Evolutionary conservation across 2,329 filamentous ascomycete genomes (phyloP).

Genomic region (Lasiodiplodia citricola): DNA sequence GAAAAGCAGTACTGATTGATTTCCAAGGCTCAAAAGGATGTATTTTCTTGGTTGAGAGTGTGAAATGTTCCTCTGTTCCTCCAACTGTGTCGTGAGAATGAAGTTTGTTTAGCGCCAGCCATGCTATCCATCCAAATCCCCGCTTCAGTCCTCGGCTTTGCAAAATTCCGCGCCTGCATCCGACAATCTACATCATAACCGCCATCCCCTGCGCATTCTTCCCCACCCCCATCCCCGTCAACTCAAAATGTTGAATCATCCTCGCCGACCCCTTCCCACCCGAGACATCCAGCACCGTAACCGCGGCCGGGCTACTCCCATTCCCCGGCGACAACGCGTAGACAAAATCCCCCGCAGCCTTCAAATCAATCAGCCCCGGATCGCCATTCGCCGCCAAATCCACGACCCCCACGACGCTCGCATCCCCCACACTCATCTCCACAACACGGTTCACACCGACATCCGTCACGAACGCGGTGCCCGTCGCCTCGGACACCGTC

Average conservation of each 20-base stretch:
- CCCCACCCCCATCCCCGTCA: slow-evolving; percentile 35
- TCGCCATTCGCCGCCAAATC: slow-evolving; percentile 54
- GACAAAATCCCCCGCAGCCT: slow-evolving; percentile 58
- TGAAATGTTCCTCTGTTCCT: no score
- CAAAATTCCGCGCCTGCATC: no score
- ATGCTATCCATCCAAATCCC: no score
- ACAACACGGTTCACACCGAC: slow-evolving; percentile 59
- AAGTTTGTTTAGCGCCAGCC: no score
- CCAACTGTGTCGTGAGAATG: no score
- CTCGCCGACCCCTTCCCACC: slow-evolving; percentile 34
- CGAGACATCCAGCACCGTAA: slow-evolving; percentile 49
- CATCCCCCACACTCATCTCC: slow-evolving; percentile 60
- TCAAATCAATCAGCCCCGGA: slow-evolving; percentile 62
- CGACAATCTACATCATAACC: slow-evolving; percentile 33
- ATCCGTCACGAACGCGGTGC: slow-evolving; percentile 65
- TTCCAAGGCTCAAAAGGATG: no score
- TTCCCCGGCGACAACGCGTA: slow-evolving; percentile 64
- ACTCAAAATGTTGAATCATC: slow-evolving; percentile 46
- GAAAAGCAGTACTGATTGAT: no score
- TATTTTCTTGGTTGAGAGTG: no score
- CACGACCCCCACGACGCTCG: slow-evolving; percentile 51
- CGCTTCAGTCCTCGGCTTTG: no score
- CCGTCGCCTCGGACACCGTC: slow-evolving; percentile 54
- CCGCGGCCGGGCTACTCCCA: slow-evolving; percentile 43
- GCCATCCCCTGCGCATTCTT: slow-evolving; percentile 46